Percentiles rank a stretch among this genome's conserved stretches.
Evolutionary conservation across 768 basidiomycete species (phyloP).

Genomic region (Calocybe cyanea): DNA sequence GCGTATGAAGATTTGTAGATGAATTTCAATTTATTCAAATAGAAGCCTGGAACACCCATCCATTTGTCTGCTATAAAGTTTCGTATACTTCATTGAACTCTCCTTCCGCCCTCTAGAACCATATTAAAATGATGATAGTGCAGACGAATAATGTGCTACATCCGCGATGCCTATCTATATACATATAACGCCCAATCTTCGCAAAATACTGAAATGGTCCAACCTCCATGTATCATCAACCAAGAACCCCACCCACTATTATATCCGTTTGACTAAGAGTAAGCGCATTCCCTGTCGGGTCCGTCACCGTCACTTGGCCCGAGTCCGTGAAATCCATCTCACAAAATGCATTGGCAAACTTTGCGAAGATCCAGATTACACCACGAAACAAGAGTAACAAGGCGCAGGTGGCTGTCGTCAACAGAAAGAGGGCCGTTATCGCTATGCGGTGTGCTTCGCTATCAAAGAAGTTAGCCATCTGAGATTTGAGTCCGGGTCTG

Average conservation of each 20-base stretch:
- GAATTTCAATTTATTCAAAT: too few species aligned
- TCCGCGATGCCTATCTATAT: neutral
- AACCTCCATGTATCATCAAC: neutral
- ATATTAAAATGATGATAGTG: neutral
- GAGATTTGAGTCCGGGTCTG: neutral
- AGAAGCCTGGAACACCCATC: too few species aligned
- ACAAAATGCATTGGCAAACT: slow-evolving; percentile 9
- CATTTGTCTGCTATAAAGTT: too few species aligned
- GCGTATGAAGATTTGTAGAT: too few species aligned
- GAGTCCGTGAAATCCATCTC: slow-evolving; percentile 9
- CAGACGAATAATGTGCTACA: neutral
- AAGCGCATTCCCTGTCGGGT: neutral
- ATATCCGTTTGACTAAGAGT: slow-evolving; percentile 11
- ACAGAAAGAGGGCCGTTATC: neutral
- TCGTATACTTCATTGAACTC: too few species aligned
- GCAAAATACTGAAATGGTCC: neutral
- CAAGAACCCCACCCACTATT: slow-evolving; percentile 2
- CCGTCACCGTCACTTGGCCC: neutral
- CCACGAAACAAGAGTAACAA: slow-evolving; percentile 3
- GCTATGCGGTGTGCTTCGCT: neutral
- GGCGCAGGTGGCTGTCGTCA: neutral
- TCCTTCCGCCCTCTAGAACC: too few species aligned
- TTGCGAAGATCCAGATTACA: slow-evolving; percentile 10
- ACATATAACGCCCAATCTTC: neutral
- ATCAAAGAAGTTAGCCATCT: slow-evolving; percentile 1